phyloP scores from a whole-genome alignment of 805 yeast species.

The Saccharomyces eubayanus region DNA sequence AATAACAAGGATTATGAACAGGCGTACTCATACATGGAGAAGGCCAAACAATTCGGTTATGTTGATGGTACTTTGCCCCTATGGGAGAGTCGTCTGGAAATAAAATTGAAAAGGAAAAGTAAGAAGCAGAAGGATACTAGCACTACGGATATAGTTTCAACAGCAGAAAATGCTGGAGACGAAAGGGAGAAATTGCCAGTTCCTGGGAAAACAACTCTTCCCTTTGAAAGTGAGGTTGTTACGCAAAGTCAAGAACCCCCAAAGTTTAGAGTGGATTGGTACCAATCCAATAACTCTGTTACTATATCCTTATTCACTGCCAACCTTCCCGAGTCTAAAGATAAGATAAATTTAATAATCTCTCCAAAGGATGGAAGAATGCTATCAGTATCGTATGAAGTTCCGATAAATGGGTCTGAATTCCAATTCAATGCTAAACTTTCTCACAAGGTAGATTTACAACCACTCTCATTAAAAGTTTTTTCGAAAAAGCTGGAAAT shows the following conservation, averaged over 20 bases:
- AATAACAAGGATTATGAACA: slow-evolving; percentile 34
- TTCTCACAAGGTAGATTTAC: slow-evolving; percentile 42
- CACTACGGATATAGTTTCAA: not conserved
- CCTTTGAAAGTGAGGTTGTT: not conserved
- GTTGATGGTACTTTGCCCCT: slow-evolving; percentile 40
- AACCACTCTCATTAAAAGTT: slow-evolving; percentile 40
- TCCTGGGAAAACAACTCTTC: not conserved
- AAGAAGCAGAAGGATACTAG: slow-evolving; percentile 2
- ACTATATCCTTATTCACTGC: slow-evolving; percentile 67
- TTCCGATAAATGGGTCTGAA: slow-evolving; percentile 36
- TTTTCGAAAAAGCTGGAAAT: slow-evolving; percentile 72
- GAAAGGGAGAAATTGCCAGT: not conserved
- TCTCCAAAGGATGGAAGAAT: slow-evolving; percentile 31
- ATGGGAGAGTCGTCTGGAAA: slow-evolving; percentile 32
- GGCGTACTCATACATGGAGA: slow-evolving; percentile 37
- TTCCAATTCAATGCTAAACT: slow-evolving; percentile 53
- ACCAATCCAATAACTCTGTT: slow-evolving; percentile 51
- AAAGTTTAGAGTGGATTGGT: slow-evolving; percentile 55
- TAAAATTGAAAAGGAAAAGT: slow-evolving; percentile 12
- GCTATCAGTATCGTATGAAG: slow-evolving; percentile 25
- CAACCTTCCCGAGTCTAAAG: slow-evolving; percentile 38
- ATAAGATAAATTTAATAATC: slow-evolving; percentile 36
- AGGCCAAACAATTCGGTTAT: slow-evolving; percentile 37
- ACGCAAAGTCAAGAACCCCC: not conserved
- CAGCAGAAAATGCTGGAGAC: not conserved